Evolutionary conservation across 768 basidiomycete species (phyloP).

Genomic region (Galerina sulciceps): DNA sequence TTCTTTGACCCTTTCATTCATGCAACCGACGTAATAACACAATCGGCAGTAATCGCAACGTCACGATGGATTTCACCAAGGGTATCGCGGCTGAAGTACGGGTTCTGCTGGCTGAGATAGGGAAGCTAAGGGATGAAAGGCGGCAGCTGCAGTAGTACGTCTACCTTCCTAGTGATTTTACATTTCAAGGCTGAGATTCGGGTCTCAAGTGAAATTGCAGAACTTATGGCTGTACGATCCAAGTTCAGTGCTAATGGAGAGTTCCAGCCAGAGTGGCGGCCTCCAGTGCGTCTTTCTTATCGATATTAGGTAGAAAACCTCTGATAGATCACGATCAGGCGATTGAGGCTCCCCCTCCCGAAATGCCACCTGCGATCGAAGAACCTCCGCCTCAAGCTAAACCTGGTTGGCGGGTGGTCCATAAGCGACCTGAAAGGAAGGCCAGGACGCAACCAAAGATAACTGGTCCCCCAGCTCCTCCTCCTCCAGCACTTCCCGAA

Average conservation of each 20-base stretch:
- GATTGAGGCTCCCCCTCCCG: conserved; percentile 41
- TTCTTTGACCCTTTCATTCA: background rate
- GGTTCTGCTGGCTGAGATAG: conserved; percentile 78
- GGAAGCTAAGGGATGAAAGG: conserved; percentile 77
- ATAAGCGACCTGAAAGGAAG: conserved; percentile 64
- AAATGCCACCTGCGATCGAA: conserved; percentile 51
- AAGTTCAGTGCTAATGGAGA: conserved; percentile 84
- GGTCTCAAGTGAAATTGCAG: conserved; percentile 74
- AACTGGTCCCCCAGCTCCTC: conserved; percentile 40
- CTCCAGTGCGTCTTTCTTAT: conserved; percentile 45
- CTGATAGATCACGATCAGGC: conserved; percentile 24
- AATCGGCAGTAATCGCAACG: conserved; percentile 26
- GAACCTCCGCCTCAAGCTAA: conserved; percentile 54
- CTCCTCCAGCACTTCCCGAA: conserved; percentile 44
- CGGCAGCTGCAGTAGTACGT: conserved; percentile 78
- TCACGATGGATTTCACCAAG: conserved; percentile 83
- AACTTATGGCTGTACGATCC: conserved; percentile 81
- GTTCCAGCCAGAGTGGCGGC: conserved; percentile 76
- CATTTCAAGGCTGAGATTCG: background rate
- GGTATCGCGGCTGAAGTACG: conserved; percentile 81
- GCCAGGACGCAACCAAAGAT: conserved; percentile 48
- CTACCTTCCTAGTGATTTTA: background rate
- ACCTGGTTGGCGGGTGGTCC: conserved; percentile 77
- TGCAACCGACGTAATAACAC: conserved; percentile 3
- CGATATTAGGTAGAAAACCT: background rate